Evolutionary conservation across 148 eudicot species (phyloP).

Genomic region (Rhododendron molle): DNA sequence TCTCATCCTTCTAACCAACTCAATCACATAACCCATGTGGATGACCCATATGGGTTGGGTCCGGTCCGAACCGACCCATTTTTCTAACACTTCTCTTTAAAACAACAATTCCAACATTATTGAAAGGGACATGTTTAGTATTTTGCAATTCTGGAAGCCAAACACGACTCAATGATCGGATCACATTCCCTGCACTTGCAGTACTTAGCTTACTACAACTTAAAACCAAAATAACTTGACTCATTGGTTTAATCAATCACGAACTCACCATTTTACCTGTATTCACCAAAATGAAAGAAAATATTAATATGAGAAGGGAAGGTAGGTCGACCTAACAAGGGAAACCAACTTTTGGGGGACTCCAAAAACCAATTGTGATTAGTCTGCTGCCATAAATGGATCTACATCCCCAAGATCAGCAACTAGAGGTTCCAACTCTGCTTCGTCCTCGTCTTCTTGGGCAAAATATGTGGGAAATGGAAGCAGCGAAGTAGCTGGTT

Average conservation of each 20-base stretch:
- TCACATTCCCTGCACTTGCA: conserved; percentile 11
- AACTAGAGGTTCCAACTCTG: conserved; percentile 54
- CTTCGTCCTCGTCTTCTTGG: conserved; percentile 59
- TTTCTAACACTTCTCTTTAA: conserved; percentile 4
- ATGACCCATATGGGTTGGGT: too few species aligned
- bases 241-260: not conserved
- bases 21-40: too few species aligned
- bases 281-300: conserved; percentile 1
- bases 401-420: conserved; percentile 90
- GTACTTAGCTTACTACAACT: not conserved
- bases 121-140: not conserved
- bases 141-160: not conserved
- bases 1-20: too few species aligned
- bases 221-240: not conserved
- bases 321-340: not conserved
- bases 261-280: conserved; percentile 6
- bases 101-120: conserved; percentile 1
- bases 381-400: conserved; percentile 92
- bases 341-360: conserved; percentile 1
- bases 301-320: not conserved
- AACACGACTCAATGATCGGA: conserved; percentile 3
- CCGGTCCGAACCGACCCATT: too few species aligned
- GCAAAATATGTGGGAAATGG: conserved; percentile 88
- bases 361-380: not conserved
- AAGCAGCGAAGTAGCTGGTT: conserved; percentile 57